Evolutionary conservation across 495 filamentous ascomycete genomes (phyloP), one percentile per base, ranked within the genome.

Genomic region (Xanthoparmelia taractica): DNA sequence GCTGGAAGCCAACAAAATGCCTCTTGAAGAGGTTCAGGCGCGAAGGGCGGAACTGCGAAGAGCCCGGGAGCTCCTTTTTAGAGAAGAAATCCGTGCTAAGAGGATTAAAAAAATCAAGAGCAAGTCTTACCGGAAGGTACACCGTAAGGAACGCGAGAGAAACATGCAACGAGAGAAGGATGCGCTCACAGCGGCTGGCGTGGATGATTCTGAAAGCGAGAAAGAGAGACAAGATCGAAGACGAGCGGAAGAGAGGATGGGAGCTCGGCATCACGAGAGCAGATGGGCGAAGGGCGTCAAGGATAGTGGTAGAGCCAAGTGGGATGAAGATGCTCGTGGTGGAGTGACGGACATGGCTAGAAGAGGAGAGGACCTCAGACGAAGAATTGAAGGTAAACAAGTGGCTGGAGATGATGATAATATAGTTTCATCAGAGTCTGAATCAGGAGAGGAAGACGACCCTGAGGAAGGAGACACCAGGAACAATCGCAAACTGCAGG

Each of bases 31-130:
- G 67, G 86, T 90, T 20, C 83, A 86, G 70, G 85, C 85, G 25
- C 79, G 91, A 2, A 80, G 85, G 40, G 85, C 85, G 11, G 86
- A 96, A 69, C 80, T 95, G 36, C 85, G 92, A 13, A 86, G 83
- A 66, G 84, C 88, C 60, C 79, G 95, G 62, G 94, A 97, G 66
- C 75, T 97, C 8, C 77, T 96, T 56, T 96, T 95, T 63, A 82
- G 93, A n/a, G 95, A 98, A 72, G 88, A 96, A 73, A 82, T 87
- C 1, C 85, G 90, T 59, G 83, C 91, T 6, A 96, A 93, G 75
- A 86, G 94, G 4, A 88, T 98, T 73, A 96, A 96, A 74, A 97
- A 97, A 78, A 98, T 98, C 72, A 98, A 98, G 78, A 92, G 87
- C 68, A 97, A 96, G 70, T 83, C 91, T 1, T 98, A 92, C 70